Conservation (phyloP, 2,329 filamentous ascomycete species). For the Penicillium sp. region DNA sequence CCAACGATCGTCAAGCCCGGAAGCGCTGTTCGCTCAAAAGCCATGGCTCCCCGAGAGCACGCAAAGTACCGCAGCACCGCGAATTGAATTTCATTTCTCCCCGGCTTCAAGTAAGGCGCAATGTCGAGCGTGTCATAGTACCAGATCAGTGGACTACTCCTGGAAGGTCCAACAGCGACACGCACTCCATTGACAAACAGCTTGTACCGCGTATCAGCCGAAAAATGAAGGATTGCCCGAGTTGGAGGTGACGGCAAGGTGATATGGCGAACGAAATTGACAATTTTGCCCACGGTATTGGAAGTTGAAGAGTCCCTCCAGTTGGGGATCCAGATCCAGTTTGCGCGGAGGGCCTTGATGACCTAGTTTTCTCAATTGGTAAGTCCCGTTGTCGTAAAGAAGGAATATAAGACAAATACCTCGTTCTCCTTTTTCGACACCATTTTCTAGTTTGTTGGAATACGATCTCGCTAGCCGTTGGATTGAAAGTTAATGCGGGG, state of each 20-base stretch:
- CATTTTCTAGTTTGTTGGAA: not conserved
- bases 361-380: slow-evolving; percentile 19
- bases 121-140: slow-evolving; percentile 38
- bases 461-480: not conserved
- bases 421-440: not conserved
- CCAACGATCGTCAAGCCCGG: slow-evolving; percentile 35
- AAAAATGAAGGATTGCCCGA: slow-evolving; percentile 31
- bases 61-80: slow-evolving; percentile 33
- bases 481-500: not conserved
- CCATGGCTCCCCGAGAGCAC: slow-evolving; percentile 30
- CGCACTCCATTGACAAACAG: slow-evolving; percentile 43
- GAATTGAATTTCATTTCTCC: slow-evolving; percentile 27
- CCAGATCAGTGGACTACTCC: slow-evolving; percentile 38
- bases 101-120: slow-evolving; percentile 22
- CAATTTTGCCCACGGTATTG: slow-evolving; percentile 40
- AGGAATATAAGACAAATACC: not conserved
- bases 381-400: not conserved
- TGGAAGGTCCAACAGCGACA: slow-evolving; percentile 41
- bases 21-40: slow-evolving; percentile 31
- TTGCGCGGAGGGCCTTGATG: slow-evolving; percentile 39
- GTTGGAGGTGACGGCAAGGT: slow-evolving; percentile 19
- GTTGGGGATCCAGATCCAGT: slow-evolving; percentile 43
- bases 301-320: slow-evolving; percentile 37
- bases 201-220: slow-evolving; percentile 50
- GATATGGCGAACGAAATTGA: slow-evolving; percentile 34